Conservation (phyloP, 768 basidiomycete species). For the Lentinula edodes region DNA sequence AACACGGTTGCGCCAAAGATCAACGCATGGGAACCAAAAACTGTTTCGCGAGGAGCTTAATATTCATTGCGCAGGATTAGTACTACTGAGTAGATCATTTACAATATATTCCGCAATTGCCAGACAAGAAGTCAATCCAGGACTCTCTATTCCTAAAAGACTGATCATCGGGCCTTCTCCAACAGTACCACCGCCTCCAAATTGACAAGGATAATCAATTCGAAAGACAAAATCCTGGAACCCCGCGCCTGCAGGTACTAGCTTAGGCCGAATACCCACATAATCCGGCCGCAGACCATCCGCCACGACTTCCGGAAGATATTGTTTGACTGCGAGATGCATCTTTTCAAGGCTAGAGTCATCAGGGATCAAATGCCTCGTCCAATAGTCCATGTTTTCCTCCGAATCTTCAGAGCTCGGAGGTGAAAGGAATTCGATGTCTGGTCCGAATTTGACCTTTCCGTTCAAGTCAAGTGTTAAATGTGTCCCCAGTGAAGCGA, state of each 20-base stretch:
- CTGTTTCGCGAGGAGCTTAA: slow-evolving; percentile 35
- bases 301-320: slow-evolving; percentile 58
- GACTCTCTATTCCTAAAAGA: slow-evolving; percentile 87
- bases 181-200: slow-evolving; percentile 16
- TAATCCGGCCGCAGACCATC: slow-evolving; percentile 76
- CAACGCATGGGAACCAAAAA: slow-evolving; percentile 77
- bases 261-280: slow-evolving; percentile 82
- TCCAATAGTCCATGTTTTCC: slow-evolving; percentile 74
- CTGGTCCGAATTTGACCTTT: slow-evolving; percentile 87
- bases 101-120: slow-evolving; percentile 84
- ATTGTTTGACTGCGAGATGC: slow-evolving; percentile 63
- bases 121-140: slow-evolving; percentile 83
- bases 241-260: slow-evolving; percentile 64
- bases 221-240: slow-evolving; percentile 85
- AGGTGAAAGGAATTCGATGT: slow-evolving; percentile 80
- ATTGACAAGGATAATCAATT: slow-evolving; percentile 46
- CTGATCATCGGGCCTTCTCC: slow-evolving; percentile 60
- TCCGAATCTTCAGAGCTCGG: slow-evolving; percentile 30
- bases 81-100: slow-evolving; percentile 42
- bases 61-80: not conserved
- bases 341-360: slow-evolving; percentile 60
- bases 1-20: slow-evolving; percentile 84
- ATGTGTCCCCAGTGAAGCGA: slow-evolving; percentile 89
- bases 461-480: slow-evolving; percentile 83
- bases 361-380: slow-evolving; percentile 53